These are phyloP conservation scores for Wilhelminamyces savonicus DNA, from an alignment of 805 yeast genomes.

Conservation along the genomic window DNA sequence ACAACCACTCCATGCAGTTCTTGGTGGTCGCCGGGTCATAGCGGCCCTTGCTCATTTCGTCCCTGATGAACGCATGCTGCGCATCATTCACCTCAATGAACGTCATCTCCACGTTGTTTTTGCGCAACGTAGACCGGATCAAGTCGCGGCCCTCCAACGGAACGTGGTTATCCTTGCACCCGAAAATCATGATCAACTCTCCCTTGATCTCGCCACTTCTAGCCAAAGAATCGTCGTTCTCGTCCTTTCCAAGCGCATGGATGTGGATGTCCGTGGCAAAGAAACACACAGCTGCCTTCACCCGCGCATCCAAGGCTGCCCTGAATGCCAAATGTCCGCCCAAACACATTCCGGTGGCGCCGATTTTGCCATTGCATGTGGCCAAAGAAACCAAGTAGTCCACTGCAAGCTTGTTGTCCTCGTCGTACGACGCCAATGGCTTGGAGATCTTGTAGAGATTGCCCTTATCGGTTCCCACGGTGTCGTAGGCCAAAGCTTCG, in stretches of 20 bases:
- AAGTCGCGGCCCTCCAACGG: conserved; percentile 72
- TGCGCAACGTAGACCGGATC: conserved; percentile 55
- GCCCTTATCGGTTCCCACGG: conserved; percentile 70
- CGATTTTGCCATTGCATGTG: conserved; percentile 67
- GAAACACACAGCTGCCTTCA: conserved; percentile 65
- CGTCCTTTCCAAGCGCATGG: conserved; percentile 58
- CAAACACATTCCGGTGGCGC: conserved; percentile 83
- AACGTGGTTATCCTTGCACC: conserved; percentile 75
- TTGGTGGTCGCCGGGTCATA: conserved; percentile 73
- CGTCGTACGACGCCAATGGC: conserved; percentile 68
- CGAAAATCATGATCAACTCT: conserved; percentile 66
- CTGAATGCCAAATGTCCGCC: conserved; percentile 81
- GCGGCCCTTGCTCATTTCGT: conserved; percentile 73
- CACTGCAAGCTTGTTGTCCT: conserved; percentile 58
- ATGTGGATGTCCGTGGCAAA: conserved; percentile 78
- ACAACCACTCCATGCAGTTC: conserved; percentile 59
- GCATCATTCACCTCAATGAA: conserved; percentile 74
- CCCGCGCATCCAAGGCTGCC: conserved; percentile 56
- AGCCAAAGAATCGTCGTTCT: conserved; percentile 58
- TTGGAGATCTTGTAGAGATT: conserved; percentile 61
- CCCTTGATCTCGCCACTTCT: conserved; percentile 50
- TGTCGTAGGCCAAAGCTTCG: conserved; percentile 64
- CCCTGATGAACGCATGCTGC: conserved; percentile 79
- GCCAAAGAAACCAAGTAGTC: conserved; percentile 52
- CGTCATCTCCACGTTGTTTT: conserved; percentile 55